Base-by-base conservation (phyloP, 805 yeast genomes). In the Pichia kluyveri region DNA sequence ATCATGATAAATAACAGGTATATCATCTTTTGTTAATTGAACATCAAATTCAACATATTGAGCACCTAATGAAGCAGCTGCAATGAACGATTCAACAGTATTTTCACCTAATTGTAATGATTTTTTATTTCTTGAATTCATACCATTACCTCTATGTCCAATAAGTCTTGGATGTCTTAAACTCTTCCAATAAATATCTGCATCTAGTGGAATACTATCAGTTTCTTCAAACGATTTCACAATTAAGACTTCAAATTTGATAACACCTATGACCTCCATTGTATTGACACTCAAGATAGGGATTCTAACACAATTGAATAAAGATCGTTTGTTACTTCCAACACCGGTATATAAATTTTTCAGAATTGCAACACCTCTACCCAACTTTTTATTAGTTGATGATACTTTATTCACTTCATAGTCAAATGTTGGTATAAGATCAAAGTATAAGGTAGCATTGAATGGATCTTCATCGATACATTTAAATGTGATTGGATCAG, bases 21-120 rank as follows among this genome's bases (percentile, higher is more conserved):
- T 81, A 54, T 73, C 72, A 63, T 91, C 98, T 60, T 89, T 88
- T 15, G 98, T 91, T 56, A 91, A 70, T 62, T 91, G 98, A 42
- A 91, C 98, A 66, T 91, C 98, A 62, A 91, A 91, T 66, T 91
- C 98, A 45, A 91, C 97, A 60, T 91, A 91, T 3, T 95, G 83
- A 1, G 98, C 98, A 39, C 98, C 98, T 54, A 91, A 70, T 2
- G 95, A 88, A 0, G 97, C 96, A 0, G 98, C 98, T 12, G 96
- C 95, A 60, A 91, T 85, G 58, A 91, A 91, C 0, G 96, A 86
- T 58, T 91, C 96, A 19, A 91, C 84, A 0, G 98, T 91, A 63
- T 91, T 91, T 60, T 91, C 98, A 40, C 98, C 98, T 51, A 91
- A 73, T 65, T 91, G 98, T 59, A 91, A 73, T 4, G 96, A 85